Evolutionary conservation across 805 yeast species (phyloP).

Genomic region (Metschnikowia arizonensis): DNA sequence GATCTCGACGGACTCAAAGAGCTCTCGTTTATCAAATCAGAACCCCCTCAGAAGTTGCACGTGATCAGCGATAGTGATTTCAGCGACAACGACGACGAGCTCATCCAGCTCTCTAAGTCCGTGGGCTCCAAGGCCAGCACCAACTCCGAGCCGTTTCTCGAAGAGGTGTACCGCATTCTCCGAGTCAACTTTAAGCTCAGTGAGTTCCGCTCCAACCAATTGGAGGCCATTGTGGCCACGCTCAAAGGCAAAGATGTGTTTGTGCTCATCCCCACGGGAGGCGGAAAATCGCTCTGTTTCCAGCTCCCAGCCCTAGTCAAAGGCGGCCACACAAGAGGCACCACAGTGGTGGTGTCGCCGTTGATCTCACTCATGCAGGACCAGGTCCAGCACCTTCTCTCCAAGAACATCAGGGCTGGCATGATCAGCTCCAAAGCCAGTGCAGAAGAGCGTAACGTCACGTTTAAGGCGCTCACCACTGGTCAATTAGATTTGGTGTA

Average conservation of each 20-base stretch:
- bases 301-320: constrained; percentile 87
- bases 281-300: constrained; percentile 94
- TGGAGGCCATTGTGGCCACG: constrained; percentile 80
- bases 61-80: constrained; percentile 20
- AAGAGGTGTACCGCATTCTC: constrained; percentile 60
- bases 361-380: constrained; percentile 96
- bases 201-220: constrained; percentile 75
- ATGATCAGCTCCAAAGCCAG: constrained; percentile 80
- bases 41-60: constrained; percentile 4
- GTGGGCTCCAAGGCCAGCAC: constrained; percentile 3
- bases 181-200: constrained; percentile 56
- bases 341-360: constrained; percentile 91
- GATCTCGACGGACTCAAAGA: constrained; percentile 13
- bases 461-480: constrained; percentile 55
- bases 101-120: constrained; percentile 14
- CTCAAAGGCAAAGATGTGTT: constrained; percentile 79
- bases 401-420: constrained; percentile 70
- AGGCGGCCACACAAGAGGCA: constrained; percentile 72
- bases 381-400: constrained; percentile 78
- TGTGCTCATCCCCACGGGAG: constrained; percentile 98
- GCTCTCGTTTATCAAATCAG: constrained; percentile 11
- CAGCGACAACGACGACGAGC: constrained; percentile 34
- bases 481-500: constrained; percentile 76
- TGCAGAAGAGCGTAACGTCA: constrained; percentile 56
- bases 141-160: constrained; percentile 47